Conservation (phyloP, 148 eudicot genomes). For the Suaeda aralocaspica region DNA sequence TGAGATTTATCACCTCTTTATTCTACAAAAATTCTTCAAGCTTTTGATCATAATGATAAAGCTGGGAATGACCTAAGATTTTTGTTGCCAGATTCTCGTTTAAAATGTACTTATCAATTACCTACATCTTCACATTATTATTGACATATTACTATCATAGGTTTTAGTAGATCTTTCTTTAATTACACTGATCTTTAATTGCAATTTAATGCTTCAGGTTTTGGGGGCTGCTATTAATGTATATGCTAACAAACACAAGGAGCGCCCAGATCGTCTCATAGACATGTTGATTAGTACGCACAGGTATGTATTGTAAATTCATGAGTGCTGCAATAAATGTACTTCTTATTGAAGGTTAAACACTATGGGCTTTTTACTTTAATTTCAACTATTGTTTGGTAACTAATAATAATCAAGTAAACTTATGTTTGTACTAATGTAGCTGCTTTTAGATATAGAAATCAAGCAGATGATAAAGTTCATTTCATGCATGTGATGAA, state of each 20-base stretch:
- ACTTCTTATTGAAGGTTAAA: neutral
- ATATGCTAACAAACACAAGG: slow-evolving; percentile 96
- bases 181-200: neutral
- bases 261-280: slow-evolving; percentile 98
- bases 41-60: neutral
- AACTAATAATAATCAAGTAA: too few relatives aligned
- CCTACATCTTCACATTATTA: neutral
- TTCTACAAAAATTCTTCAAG: neutral
- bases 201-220: slow-evolving; percentile 46
- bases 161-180: neutral
- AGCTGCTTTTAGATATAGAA: neutral
- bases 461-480: neutral
- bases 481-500: neutral
- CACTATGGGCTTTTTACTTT: neutral
- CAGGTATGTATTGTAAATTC: slow-evolving; percentile 47
- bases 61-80: neutral
- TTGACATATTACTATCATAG: neutral
- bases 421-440: too few relatives aligned
- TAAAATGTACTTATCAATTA: neutral
- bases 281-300: slow-evolving; percentile 97
- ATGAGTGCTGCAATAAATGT: neutral
- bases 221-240: slow-evolving; percentile 97
- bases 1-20: neutral
- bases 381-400: neutral
- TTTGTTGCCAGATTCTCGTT: neutral